phyloP scores from a whole-genome alignment of 1,284 basidiomycete species.

The Pascua sp. region DNA sequence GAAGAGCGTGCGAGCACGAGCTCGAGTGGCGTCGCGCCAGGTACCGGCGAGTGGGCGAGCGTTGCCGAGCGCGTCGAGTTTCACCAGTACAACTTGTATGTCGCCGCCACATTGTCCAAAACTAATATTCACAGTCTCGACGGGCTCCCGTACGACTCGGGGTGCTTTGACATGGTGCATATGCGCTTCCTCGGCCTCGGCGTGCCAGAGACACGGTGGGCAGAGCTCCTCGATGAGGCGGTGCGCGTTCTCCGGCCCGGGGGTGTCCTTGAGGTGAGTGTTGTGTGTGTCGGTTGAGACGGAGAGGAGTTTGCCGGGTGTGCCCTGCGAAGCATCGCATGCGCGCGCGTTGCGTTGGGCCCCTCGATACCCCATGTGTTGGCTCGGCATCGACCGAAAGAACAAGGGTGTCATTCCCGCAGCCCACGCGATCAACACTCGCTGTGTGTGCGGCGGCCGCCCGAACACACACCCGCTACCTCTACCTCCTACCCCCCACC shows the following conservation, averaged over 20 bases:
- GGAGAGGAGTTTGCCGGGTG: not conserved
- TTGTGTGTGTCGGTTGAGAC: not conserved
- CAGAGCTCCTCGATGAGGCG: conserved; percentile 42
- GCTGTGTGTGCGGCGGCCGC: too few species aligned
- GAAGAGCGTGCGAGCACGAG: conserved; percentile 24
- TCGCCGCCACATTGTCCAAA: too few species aligned
- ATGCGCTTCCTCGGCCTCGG: conserved; percentile 46
- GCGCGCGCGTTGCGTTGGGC: too few species aligned
- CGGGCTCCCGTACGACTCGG: conserved; percentile 43
- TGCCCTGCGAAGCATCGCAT: too few species aligned
- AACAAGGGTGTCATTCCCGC: too few species aligned
- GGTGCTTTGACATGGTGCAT: conserved; percentile 47
- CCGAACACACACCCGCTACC: too few species aligned
- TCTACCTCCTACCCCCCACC: not conserved
- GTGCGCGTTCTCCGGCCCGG: conserved; percentile 42
- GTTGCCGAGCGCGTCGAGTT: conserved; percentile 37
- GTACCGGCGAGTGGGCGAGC: conserved; percentile 36
- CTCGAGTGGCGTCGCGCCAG: conserved; percentile 11
- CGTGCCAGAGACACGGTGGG: conserved; percentile 44
- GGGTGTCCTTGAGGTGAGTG: conserved; percentile 44
- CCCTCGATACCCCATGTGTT: too few species aligned
- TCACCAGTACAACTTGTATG: conserved; percentile 45
- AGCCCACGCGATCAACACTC: too few species aligned
- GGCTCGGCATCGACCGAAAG: too few species aligned
- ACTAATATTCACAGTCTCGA: too few species aligned